Conservation (phyloP, 192 early-diverging fungal species). For the Coemansia brasiliensis region DNA sequence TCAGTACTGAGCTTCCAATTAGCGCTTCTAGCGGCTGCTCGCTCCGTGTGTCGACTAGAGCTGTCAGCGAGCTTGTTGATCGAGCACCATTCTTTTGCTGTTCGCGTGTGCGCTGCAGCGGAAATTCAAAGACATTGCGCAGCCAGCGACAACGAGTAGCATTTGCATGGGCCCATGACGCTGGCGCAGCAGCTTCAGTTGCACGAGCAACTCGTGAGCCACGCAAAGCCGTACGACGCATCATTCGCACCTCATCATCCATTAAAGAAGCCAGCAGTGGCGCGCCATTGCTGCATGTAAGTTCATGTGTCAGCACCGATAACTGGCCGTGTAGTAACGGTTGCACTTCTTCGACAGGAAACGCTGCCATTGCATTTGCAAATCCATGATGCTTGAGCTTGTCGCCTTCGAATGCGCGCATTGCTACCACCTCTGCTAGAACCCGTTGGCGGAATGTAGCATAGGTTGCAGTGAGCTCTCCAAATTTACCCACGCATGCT, state of each 20-base stretch:
- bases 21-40: slow-evolving; percentile 9
- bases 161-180: slow-evolving; percentile 31
- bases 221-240: slow-evolving; percentile 28
- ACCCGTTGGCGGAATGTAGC: slow-evolving; percentile 26
- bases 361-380: slow-evolving; percentile 22
- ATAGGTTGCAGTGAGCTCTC: slow-evolving; percentile 24
- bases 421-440: not conserved
- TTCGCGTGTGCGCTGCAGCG: slow-evolving; percentile 1
- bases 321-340: slow-evolving; percentile 7
- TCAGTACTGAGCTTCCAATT: slow-evolving; percentile 8
- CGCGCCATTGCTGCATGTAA: not conserved
- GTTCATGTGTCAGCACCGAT: slow-evolving; percentile 13
- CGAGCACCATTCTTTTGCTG: not conserved
- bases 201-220: slow-evolving; percentile 15
- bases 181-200: slow-evolving; percentile 13
- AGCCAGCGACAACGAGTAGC: slow-evolving; percentile 29
- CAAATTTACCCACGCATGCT: slow-evolving; percentile 16
- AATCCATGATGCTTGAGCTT: not conserved
- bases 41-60: slow-evolving; percentile 11
- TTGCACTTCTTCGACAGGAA: slow-evolving; percentile 21
- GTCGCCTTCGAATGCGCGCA: not conserved
- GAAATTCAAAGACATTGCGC: slow-evolving; percentile 1
- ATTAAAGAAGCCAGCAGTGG: slow-evolving; percentile 19
- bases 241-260: slow-evolving; percentile 43
- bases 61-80: slow-evolving; percentile 15